phyloP scores from a whole-genome alignment of 1,284 basidiomycete species.

The Phenoliferia sp. region DNA sequence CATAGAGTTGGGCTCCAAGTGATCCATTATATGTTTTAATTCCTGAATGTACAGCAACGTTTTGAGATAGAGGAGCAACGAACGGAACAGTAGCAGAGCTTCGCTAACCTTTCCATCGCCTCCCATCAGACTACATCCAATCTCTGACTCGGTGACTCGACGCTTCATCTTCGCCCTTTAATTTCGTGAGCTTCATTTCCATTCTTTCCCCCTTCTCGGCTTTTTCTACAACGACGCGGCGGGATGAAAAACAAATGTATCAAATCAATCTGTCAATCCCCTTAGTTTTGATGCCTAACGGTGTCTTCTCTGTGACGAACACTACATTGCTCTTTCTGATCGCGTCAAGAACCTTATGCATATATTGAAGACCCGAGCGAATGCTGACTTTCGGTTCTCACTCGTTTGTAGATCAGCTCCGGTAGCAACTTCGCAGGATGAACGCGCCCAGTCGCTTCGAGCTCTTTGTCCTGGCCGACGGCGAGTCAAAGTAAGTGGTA shows the following conservation, averaged over 20 bases:
- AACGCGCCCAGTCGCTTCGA: constrained; percentile 92
- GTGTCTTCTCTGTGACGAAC: constrained; percentile 26
- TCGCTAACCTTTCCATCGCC: background rate
- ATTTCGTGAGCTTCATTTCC: background rate
- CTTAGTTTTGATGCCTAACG: constrained; percentile 41
- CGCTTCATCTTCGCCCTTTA: background rate
- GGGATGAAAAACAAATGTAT: constrained; percentile 30
- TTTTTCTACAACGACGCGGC: background rate
- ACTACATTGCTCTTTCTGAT: constrained; percentile 38
- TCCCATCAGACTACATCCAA: background rate
- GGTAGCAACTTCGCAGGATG: constrained; percentile 48
- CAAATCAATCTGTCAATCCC: constrained; percentile 54
- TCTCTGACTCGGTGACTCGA: background rate
- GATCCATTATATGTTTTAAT: constrained; percentile 6
- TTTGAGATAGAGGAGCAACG: background rate
- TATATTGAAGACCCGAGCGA: background rate
- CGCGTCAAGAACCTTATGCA: background rate
- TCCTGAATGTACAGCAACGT: background rate
- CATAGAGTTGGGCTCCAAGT: background rate
- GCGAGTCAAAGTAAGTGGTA: constrained; percentile 78
- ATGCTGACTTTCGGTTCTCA: background rate
- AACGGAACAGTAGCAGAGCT: background rate
- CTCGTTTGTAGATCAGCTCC: background rate
- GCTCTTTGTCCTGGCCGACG: constrained; percentile 83
- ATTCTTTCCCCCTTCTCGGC: background rate